Evolutionary conservation across 768 basidiomycete genomes (phyloP).

Genomic region (Royoungia palumana): DNA sequence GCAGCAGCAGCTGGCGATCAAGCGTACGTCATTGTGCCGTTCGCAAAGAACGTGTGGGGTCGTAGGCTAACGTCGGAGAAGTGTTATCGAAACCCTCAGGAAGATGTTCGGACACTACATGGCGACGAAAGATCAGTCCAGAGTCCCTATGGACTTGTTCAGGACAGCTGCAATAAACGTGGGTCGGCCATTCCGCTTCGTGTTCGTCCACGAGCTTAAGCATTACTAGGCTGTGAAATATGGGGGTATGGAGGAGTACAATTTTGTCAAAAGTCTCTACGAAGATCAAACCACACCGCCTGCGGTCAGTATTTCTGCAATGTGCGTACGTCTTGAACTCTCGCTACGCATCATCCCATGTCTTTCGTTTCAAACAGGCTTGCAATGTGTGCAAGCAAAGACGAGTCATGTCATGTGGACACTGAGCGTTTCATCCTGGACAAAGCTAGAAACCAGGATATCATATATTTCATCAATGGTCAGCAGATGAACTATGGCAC

Average conservation of each 20-base stretch:
- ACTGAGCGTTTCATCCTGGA: constrained; percentile 59
- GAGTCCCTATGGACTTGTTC: constrained; percentile 79
- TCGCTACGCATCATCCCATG: not conserved
- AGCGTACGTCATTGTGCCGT: constrained; percentile 23
- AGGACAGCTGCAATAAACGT: constrained; percentile 52
- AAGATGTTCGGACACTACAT: constrained; percentile 69
- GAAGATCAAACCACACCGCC: constrained; percentile 73
- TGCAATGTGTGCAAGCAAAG: constrained; percentile 61
- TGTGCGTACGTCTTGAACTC: constrained; percentile 41
- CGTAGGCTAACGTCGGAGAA: constrained; percentile 29
- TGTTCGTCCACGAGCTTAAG: constrained; percentile 2
- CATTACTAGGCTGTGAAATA: constrained; percentile 59
- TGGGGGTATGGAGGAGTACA: constrained; percentile 73
- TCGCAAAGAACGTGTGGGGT: not conserved
- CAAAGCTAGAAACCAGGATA: constrained; percentile 58
- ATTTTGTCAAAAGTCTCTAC: constrained; percentile 64
- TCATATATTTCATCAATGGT: constrained; percentile 60
- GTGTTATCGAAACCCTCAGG: constrained; percentile 71
- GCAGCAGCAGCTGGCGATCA: constrained; percentile 48
- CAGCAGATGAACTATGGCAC: constrained; percentile 54
- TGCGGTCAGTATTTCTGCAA: constrained; percentile 59
- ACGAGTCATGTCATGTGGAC: constrained; percentile 54
- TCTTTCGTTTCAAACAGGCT: constrained; percentile 36
- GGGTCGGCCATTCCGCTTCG: constrained; percentile 15
- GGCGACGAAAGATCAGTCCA: constrained; percentile 68